Evolutionary conservation across 2,329 filamentous ascomycete species (phyloP).

Genomic region (Fusarium foetens): DNA sequence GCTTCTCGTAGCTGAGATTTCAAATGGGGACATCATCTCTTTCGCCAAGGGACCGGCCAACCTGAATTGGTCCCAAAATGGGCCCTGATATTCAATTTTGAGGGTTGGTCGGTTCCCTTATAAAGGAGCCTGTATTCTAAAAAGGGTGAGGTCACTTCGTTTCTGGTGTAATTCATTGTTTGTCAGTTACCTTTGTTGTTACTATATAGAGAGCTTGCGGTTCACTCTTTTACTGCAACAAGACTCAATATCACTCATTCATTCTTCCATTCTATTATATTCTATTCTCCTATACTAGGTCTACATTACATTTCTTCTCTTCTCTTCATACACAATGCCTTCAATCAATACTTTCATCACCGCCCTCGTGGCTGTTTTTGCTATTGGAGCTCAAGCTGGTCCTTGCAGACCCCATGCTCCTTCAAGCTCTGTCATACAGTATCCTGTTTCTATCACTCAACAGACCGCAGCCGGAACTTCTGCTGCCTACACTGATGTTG

Average conservation of each 20-base stretch:
- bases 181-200: slow-evolving; percentile 3
- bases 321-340: slow-evolving; percentile 10
- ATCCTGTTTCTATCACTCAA: neutral
- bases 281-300: neutral
- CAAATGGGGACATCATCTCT: slow-evolving; percentile 25
- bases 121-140: slow-evolving; percentile 30
- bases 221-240: slow-evolving; percentile 25
- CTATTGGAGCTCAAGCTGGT: slow-evolving; percentile 24
- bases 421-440: slow-evolving; percentile 7
- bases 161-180: slow-evolving; percentile 1
- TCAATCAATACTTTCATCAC: slow-evolving; percentile 22
- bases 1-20: neutral
- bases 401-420: slow-evolving; percentile 28
- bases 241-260: slow-evolving; percentile 1
- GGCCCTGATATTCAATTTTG: slow-evolving; percentile 30
- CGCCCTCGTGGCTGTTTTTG: slow-evolving; percentile 29
- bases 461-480: slow-evolving; percentile 2
- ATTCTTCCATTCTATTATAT: slow-evolving; percentile 2
- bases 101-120: slow-evolving; percentile 29
- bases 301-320: neutral
- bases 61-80: neutral
- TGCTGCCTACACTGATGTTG: neutral
- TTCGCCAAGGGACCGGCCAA: slow-evolving; percentile 20
- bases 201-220: slow-evolving; percentile 34
- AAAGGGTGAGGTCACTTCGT: slow-evolving; percentile 3